Conservation (phyloP, 2,329 filamentous ascomycete species). For the Aureobasidium pullulans region DNA sequence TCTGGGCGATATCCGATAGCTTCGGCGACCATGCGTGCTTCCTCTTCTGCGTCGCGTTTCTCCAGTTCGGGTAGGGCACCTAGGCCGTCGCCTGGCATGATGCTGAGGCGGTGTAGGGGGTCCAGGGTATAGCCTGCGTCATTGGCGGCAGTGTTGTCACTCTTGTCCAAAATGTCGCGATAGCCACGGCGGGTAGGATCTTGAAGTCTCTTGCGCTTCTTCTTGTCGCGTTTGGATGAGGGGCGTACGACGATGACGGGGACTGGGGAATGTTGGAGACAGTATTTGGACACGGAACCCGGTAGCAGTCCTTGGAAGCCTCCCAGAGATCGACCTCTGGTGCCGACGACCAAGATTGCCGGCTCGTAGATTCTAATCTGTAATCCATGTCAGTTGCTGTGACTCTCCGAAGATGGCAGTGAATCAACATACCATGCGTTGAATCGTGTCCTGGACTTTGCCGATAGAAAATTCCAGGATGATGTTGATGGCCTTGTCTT, state of each 20-base stretch:
- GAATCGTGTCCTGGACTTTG: conserved; percentile 83
- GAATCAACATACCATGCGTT: conserved; percentile 63
- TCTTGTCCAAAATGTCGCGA: conserved; percentile 65
- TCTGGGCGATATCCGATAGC: conserved; percentile 27
- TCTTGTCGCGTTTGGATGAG: conserved; percentile 78
- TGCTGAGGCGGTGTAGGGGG: conserved; percentile 39
- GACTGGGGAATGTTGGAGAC: conserved; percentile 84
- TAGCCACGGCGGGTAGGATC: conserved; percentile 73
- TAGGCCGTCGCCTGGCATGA: conserved; percentile 32
- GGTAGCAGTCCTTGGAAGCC: conserved; percentile 81
- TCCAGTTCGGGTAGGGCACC: conserved; percentile 26
- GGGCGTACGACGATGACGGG: conserved; percentile 89
- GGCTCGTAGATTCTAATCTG: conserved; percentile 90
- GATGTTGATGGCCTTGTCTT: conserved; percentile 76
- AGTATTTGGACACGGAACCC: conserved; percentile 90
- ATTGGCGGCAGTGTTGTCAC: conserved; percentile 29
- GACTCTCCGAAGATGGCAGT: not conserved
- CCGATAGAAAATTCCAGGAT: conserved; percentile 82
- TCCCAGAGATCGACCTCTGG: conserved; percentile 73
- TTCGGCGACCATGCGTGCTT: conserved; percentile 34
- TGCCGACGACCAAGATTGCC: conserved; percentile 84
- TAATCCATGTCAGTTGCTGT: not conserved
- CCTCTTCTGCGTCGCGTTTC: conserved; percentile 24
- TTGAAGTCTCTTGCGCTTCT: conserved; percentile 75
- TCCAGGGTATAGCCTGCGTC: conserved; percentile 49